Base-by-base conservation (phyloP, 768 basidiomycete species). In the Fomitopsis serialis region DNA sequence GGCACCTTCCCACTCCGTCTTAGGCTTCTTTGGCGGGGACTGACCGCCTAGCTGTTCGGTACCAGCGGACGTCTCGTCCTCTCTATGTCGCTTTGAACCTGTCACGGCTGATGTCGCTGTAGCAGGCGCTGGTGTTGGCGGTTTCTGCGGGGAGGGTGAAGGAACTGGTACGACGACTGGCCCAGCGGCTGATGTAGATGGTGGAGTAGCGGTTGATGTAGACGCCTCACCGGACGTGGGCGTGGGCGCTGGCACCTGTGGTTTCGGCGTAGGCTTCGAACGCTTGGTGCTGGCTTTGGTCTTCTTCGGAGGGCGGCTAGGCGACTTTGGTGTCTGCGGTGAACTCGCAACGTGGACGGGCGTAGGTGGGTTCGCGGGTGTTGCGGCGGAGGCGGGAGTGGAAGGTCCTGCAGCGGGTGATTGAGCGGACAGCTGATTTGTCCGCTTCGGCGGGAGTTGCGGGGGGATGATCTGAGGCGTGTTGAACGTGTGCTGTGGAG, bases 241-340 rank as follows among this genome's bases (percentile, higher is more conserved):
- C n/a, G 44, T 55, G 17, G 50, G 54, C 17, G 74, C 69, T 10
- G 58, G 48, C 48, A 67, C 74, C 37, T 71, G 57, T 37, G 56
- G 54, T 48, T 57, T 54, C n/a, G 71, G 61, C 29, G 37, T 53
- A 15, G 56, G n/a, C 15, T 59, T 51, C 1, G 27, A 13, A 11
- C n/a, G 48, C 15, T 37, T 35, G 5, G 37, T 6, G 7, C 5
- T 11, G 10, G 4, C 52, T 62, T 78, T 83, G 15, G 74, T 52
- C 67, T 80, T 87, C n/a, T 74, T 42, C 15, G 68, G 50, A 1
- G 81, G 88, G 49, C 66, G 66, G 62, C 83, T 87, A 0, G 89
- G 89, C 3, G 89, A 89, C 66, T 84, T 89, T 1, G 85, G 80
- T 4, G 77, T 77, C 61, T 79, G 79, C 1, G 87, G 87, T 10